These are phyloP conservation scores for Fusarium guadeloupense DNA, from an alignment of 2,329 filamentous ascomycete species.

Conservation along the genomic window DNA sequence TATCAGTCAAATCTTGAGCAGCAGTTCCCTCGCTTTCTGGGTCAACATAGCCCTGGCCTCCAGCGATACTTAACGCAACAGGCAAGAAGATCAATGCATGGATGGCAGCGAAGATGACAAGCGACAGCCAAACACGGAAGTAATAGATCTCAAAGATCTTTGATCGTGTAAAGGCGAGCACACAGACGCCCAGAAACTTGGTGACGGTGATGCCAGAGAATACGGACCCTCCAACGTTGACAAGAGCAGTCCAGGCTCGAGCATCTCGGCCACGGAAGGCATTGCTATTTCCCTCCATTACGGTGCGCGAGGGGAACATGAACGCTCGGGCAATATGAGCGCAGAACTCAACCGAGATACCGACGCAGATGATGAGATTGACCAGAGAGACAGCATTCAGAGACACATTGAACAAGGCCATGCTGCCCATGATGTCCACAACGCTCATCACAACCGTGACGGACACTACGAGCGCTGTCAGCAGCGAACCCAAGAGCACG, in stretches of 20 bases:
- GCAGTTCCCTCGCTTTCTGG: conserved; percentile 87
- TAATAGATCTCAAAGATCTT: conserved; percentile 99
- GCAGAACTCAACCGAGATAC: conserved; percentile 96
- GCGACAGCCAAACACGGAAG: conserved; percentile 93
- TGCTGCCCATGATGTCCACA: conserved; percentile 91
- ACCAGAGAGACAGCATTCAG: conserved; percentile 96
- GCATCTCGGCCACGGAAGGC: conserved; percentile 85
- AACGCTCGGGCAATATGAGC: conserved; percentile 96
- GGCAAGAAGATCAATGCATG: conserved; percentile 94
- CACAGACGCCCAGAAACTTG: conserved; percentile 89
- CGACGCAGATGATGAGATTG: conserved; percentile 96
- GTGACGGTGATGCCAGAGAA: conserved; percentile 97
- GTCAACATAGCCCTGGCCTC: conserved; percentile 88
- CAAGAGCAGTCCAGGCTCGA: conserved; percentile 89
- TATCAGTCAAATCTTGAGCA: conserved; percentile 85
- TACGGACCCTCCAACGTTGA: conserved; percentile 93
- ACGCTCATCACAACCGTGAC: conserved; percentile 92
- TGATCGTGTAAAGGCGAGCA: conserved; percentile 91
- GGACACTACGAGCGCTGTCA: conserved; percentile 84
- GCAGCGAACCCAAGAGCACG: conserved; percentile 81
- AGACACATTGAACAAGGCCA: conserved; percentile 88
- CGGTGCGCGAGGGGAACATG: conserved; percentile 85
- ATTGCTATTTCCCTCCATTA: conserved; percentile 80
- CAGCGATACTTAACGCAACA: conserved; percentile 84
- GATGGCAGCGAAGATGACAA: conserved; percentile 87